Base-by-base conservation (phyloP, 495 filamentous ascomycete species). In the Xylaria acuta region DNA sequence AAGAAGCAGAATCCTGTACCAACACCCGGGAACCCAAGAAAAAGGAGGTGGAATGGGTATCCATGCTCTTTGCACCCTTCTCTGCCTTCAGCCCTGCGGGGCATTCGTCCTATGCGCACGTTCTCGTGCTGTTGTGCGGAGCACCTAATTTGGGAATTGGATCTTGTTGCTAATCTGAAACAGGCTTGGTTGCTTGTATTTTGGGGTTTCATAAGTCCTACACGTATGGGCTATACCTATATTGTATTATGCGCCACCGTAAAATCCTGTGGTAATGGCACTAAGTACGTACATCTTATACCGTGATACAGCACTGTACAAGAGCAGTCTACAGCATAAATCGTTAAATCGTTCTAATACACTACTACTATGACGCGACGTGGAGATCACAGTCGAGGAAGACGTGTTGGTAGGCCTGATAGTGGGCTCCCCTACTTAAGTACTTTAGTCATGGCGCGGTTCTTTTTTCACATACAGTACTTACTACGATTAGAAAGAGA, bases 1-100 rank as follows among this genome's bases (percentile, higher is more conserved):
- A 9, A 59, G 34, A 56, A 22, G 53, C 53, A 32, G 25, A 51
- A 51, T 51, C 47, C 47, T 25, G 27, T 56, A 56, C 53, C 62
- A 43, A 27, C 16, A 30, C 25, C 22, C 40, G 18, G 64, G 64
- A 22, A 66, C 20, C 14, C 64, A 45, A 30, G 38, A 30, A 53
- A 66, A 66, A 11, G 45, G 60, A 30, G 27, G 43, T 11, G 30
- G 5, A 20, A 16, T 34, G n/a, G n/a, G 14, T 51, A 62, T 47
- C 20, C 56, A 22, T 56, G 54, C 32, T 40, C 25, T 59, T 36
- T 6, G 22, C 59, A 43, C 20, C 20, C 56, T 38, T 18, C 22
- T 32, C 36, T 69, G 4, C n/a, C 43, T 60, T 58, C 72, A 60
- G 47, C 67, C 72, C 62, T 67, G 65, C 49, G 64, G 64, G 47